Conservation (phyloP, 2,329 filamentous ascomycete species). For the Colletotrichum musicola region DNA sequence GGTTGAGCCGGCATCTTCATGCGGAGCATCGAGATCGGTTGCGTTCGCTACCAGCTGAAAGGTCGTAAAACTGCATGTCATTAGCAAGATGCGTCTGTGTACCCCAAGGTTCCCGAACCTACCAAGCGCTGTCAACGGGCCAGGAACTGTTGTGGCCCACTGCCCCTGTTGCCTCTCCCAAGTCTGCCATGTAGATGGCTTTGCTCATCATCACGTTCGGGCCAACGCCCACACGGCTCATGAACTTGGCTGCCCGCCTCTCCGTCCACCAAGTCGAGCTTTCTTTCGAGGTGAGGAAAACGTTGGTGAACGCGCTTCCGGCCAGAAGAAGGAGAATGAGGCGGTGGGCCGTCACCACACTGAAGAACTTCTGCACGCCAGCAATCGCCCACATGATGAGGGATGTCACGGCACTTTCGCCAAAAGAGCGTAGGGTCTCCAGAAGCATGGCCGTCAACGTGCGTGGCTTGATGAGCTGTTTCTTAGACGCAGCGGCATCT, state of each 20-base stretch:
- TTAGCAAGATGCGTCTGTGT: slow-evolving; percentile 3
- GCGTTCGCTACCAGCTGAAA: slow-evolving; percentile 71
- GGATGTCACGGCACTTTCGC: slow-evolving; percentile 80
- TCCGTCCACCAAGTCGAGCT: slow-evolving; percentile 87
- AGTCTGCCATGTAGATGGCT: slow-evolving; percentile 84
- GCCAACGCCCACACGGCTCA: slow-evolving; percentile 83
- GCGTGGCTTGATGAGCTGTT: slow-evolving; percentile 71
- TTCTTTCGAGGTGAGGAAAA: slow-evolving; percentile 80
- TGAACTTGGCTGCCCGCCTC: slow-evolving; percentile 82
- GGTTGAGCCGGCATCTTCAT: slow-evolving; percentile 63
- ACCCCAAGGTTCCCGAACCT: slow-evolving; percentile 40
- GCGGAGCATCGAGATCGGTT: slow-evolving; percentile 69
- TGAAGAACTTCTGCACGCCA: slow-evolving; percentile 73
- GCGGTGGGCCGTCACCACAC: slow-evolving; percentile 78
- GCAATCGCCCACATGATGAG: slow-evolving; percentile 83
- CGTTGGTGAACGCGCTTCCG: slow-evolving; percentile 78
- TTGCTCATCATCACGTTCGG: slow-evolving; percentile 87
- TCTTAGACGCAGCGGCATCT: slow-evolving; percentile 59
- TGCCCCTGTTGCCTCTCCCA: slow-evolving; percentile 72
- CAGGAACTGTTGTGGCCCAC: slow-evolving; percentile 48
- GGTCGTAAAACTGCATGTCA: slow-evolving; percentile 64
- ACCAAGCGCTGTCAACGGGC: slow-evolving; percentile 65
- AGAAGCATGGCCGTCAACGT: slow-evolving; percentile 77
- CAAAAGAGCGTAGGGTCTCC: slow-evolving; percentile 79
- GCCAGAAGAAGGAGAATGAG: slow-evolving; percentile 78